A percentile compares a stretch with the other conserved stretches of the same genome.
phyloP scores from a whole-genome alignment of 495 filamentous ascomycete genomes.

The Tuber borchii region DNA sequence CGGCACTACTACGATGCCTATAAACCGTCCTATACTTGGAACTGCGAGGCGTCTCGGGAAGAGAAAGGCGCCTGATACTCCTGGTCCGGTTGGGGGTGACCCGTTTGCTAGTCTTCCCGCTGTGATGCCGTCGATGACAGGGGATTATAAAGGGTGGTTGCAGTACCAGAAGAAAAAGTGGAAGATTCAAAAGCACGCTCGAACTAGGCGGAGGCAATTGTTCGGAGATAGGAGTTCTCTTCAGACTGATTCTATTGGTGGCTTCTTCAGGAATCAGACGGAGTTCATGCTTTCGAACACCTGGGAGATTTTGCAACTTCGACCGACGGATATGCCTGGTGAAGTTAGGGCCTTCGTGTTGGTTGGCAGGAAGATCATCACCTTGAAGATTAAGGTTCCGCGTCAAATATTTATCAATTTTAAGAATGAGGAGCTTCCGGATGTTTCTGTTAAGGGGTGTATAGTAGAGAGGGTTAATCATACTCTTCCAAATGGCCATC shows the following conservation, averaged over 20 bases:
- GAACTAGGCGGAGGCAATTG: conserved; percentile 76
- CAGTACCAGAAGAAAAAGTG: conserved; percentile 98
- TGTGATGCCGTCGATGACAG: conserved; percentile 74
- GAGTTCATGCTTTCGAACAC: conserved; percentile 81
- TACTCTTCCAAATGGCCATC: conserved; percentile 89
- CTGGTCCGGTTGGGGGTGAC: conserved; percentile 57
- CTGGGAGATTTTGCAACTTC: conserved; percentile 90
- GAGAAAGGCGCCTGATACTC: conserved; percentile 69
- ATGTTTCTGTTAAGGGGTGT: conserved; percentile 81
- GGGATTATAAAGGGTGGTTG: conserved; percentile 84
- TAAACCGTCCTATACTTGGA: conserved; percentile 61
- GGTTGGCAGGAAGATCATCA: conserved; percentile 84
- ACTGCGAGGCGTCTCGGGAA: conserved; percentile 62
- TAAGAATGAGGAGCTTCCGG: conserved; percentile 75
- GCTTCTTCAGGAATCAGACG: conserved; percentile 83
- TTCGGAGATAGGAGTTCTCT: conserved; percentile 78
- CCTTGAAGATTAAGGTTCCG: conserved; percentile 80
- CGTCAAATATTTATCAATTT: conserved; percentile 87
- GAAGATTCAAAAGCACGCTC: conserved; percentile 93
- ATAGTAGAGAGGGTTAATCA: conserved; percentile 84
- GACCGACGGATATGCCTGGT: conserved; percentile 70
- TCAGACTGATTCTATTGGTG: conserved; percentile 66
- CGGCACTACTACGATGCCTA: conserved; percentile 48
- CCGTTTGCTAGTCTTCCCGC: conserved; percentile 79
- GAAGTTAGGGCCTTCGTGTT: conserved; percentile 83